Conservation (phyloP, 225 moss, liverwort and hornwort species). For the Climacium dendroides region DNA sequence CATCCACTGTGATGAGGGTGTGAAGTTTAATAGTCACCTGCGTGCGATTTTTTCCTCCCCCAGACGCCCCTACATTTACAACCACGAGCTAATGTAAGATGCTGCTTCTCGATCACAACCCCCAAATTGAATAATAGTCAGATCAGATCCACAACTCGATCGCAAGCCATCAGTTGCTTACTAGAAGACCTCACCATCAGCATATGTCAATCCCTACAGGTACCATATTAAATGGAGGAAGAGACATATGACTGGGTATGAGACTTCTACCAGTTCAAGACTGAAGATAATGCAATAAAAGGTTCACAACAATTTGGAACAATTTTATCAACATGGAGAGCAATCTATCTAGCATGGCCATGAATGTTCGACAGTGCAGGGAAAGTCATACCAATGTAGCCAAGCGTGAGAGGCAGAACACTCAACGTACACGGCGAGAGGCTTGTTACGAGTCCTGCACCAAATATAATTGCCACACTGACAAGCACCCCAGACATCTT, state of each 20-base stretch:
- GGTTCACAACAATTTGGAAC: background rate
- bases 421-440: slow-evolving; percentile 95
- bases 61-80: slow-evolving; percentile 69
- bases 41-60: slow-evolving; percentile 84
- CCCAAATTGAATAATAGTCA: background rate
- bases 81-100: background rate
- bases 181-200: background rate
- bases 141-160: too few relatives aligned
- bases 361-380: too few relatives aligned
- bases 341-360: background rate
- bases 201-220: background rate
- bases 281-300: background rate
- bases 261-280: background rate
- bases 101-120: background rate
- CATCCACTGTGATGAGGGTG: background rate
- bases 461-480: slow-evolving; percentile 93
- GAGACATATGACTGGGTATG: background rate
- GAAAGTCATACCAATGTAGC: slow-evolving; percentile 76
- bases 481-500: background rate
- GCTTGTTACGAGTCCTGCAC: slow-evolving; percentile 94
- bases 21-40: slow-evolving; percentile 34
- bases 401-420: slow-evolving; percentile 92
- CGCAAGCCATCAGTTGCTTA: background rate
- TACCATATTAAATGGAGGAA: background rate
- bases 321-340: background rate